phyloP scores from a whole-genome alignment of 139 green algal species.

The Picochlorum sp. region DNA sequence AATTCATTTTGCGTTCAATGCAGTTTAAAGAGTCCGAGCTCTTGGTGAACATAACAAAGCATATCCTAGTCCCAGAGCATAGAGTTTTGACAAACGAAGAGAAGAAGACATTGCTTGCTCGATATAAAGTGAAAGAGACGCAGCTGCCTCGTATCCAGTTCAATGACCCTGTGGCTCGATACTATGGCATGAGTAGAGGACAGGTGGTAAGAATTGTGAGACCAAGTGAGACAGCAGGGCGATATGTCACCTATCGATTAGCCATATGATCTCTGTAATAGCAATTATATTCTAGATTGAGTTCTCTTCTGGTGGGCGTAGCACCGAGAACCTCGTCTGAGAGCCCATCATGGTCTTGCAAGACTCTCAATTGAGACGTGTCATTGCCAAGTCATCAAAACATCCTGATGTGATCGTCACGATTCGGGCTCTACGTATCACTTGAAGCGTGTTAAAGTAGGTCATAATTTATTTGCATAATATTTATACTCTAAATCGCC shows the following conservation, averaged over 20 bases:
- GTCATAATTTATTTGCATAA: too few species aligned
- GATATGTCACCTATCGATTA: conserved; percentile 91
- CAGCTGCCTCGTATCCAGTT: conserved; percentile 90
- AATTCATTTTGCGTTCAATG: conserved; percentile 16
- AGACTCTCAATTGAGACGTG: too few species aligned
- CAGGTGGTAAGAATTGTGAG: conserved; percentile 92
- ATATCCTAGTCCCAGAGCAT: conserved; percentile 88
- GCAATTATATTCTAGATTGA: too few species aligned
- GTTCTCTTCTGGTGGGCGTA: too few species aligned
- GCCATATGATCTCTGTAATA: conserved; percentile 45
- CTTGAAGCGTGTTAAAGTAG: too few species aligned
- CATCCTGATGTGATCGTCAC: too few species aligned
- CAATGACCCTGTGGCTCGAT: conserved; percentile 85
- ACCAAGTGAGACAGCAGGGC: conserved; percentile 84
- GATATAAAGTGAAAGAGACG: conserved; percentile 86
- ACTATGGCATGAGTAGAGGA: conserved; percentile 83
- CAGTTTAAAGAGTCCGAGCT: conserved; percentile 82
- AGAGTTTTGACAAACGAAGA: conserved; percentile 72
- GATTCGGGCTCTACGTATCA: too few species aligned
- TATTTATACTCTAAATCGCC: too few species aligned
- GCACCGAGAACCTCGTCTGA: too few species aligned
- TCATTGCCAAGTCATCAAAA: too few species aligned
- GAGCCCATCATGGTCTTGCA: too few species aligned
- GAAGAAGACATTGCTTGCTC: conserved; percentile 79
- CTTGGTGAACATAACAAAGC: conserved; percentile 95